A percentile compares a stretch with the other conserved stretches of the same genome.
phyloP scores from a whole-genome alignment of 176 grass and related monocot genomes.

The Puya raimondii region DNA sequence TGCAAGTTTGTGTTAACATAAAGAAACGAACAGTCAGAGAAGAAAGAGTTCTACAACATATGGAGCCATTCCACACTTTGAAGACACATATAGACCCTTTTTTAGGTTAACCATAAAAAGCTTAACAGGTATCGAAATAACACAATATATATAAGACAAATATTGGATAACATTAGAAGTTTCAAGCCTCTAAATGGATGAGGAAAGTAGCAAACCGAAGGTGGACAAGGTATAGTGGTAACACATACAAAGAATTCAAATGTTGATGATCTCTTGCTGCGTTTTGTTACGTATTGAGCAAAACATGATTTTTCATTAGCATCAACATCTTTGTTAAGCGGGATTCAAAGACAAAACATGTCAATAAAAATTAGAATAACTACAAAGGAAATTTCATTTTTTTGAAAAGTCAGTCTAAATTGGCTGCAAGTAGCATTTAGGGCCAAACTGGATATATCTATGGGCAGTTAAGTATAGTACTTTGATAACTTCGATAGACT shows the following conservation, averaged over 20 bases:
- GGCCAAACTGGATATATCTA: too few relatives aligned
- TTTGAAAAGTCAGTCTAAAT: neutral
- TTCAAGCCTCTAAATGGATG: neutral
- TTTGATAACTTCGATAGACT: too few relatives aligned
- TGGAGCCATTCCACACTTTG: neutral
- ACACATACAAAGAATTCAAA: neutral
- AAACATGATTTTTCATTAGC: neutral
- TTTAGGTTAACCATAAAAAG: neutral
- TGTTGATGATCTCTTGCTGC: neutral
- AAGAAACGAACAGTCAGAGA: neutral
- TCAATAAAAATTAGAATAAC: slow-evolving; percentile 8
- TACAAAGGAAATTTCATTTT: neutral
- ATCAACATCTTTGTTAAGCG: neutral
- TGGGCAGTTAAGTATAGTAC: too few relatives aligned
- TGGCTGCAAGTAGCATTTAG: too few relatives aligned
- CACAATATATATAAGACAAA: neutral
- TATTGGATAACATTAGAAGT: neutral
- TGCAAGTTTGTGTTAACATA: neutral
- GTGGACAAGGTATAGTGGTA: neutral
- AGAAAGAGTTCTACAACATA: neutral
- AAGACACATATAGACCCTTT: neutral
- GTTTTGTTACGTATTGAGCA: neutral
- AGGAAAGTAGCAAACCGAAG: neutral
- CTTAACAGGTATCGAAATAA: neutral
- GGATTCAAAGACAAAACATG: slow-evolving; percentile 11